These are phyloP conservation scores for Adenanthera pavonina DNA, from an alignment of 306 rosid genomes.

Conservation along the genomic window DNA sequence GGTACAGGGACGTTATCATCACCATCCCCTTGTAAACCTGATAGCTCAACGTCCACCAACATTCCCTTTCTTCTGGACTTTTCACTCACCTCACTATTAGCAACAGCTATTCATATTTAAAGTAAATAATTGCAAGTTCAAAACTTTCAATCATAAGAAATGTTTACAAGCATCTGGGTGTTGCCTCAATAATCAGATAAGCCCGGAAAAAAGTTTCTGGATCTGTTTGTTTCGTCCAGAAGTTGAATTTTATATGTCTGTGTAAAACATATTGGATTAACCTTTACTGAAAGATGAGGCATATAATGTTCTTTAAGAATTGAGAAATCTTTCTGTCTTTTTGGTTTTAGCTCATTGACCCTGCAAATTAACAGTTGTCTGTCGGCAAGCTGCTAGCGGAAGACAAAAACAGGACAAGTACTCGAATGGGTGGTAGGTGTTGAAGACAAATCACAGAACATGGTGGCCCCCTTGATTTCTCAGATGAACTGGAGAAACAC, in stretches of 20 bases:
- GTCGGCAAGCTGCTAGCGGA: not conserved
- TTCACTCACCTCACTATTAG: constrained; percentile 1
- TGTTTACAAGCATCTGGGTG: constrained; percentile 7
- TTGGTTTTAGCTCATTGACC: not conserved
- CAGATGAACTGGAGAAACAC: not conserved
- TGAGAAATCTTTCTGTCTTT: not conserved
- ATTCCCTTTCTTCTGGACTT: constrained; percentile 12
- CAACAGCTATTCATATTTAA: constrained; percentile 1
- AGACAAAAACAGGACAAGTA: constrained; percentile 11
- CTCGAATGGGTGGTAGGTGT: not conserved
- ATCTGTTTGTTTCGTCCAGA: not conserved
- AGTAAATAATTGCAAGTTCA: not conserved
- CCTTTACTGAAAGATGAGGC: not conserved
- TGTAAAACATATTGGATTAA: not conserved
- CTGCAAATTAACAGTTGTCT: not conserved
- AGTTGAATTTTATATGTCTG: not conserved
- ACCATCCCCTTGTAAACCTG: constrained; percentile 42
- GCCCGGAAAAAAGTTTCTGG: too few species aligned
- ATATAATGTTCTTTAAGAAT: not conserved
- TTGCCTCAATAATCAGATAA: not conserved
- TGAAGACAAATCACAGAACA: not conserved
- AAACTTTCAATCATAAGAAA: constrained; percentile 19
- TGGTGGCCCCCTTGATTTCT: not conserved
- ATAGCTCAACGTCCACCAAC: constrained; percentile 40
- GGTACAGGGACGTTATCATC: constrained; percentile 50